These are phyloP conservation scores for Leishmania tropica DNA, from an alignment of 208 protist species.

Conservation along the genomic window DNA sequence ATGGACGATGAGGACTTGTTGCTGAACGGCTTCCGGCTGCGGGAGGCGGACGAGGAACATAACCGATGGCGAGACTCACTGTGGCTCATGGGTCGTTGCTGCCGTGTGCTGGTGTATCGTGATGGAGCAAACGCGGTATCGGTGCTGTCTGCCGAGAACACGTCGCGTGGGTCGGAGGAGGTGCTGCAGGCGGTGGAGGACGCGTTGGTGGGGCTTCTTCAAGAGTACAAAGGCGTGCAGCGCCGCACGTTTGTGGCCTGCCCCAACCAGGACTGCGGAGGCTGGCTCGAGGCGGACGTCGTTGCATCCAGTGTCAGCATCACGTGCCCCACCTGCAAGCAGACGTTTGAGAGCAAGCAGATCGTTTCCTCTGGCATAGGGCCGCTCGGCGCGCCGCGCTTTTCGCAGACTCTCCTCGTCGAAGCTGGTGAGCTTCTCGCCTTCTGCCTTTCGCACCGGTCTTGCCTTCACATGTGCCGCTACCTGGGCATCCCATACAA, in stretches of 20 bases:
- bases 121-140: slow-evolving; percentile 60
- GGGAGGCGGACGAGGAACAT: slow-evolving; percentile 82
- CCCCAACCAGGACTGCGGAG: slow-evolving; percentile 63
- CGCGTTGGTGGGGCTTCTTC: slow-evolving; percentile 50
- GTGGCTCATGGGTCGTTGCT: slow-evolving; percentile 69
- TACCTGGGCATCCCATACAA: slow-evolving; percentile 70
- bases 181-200: slow-evolving; percentile 69
- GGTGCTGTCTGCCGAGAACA: slow-evolving; percentile 63
- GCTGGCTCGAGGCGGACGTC: slow-evolving; percentile 59
- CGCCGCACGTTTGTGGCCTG: slow-evolving; percentile 64
- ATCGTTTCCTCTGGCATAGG: slow-evolving; percentile 44
- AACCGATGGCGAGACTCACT: slow-evolving; percentile 87
- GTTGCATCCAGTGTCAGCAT: slow-evolving; percentile 47
- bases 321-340: slow-evolving; percentile 57
- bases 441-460: slow-evolving; percentile 53
- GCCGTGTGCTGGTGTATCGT: slow-evolving; percentile 78
- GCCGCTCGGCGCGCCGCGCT: slow-evolving; percentile 31
- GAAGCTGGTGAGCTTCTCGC: slow-evolving; percentile 66
- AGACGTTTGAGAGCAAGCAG: slow-evolving; percentile 51
- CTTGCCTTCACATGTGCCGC: slow-evolving; percentile 57
- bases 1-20: slow-evolving; percentile 54
- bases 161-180: slow-evolving; percentile 48
- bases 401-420: slow-evolving; percentile 49
- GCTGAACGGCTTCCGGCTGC: slow-evolving; percentile 63
- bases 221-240: slow-evolving; percentile 74